Percentiles rank a stretch among this genome's conserved stretches.
Evolutionary conservation across 1,284 basidiomycete species (phyloP).

Genomic region (Irpex sp.): DNA sequence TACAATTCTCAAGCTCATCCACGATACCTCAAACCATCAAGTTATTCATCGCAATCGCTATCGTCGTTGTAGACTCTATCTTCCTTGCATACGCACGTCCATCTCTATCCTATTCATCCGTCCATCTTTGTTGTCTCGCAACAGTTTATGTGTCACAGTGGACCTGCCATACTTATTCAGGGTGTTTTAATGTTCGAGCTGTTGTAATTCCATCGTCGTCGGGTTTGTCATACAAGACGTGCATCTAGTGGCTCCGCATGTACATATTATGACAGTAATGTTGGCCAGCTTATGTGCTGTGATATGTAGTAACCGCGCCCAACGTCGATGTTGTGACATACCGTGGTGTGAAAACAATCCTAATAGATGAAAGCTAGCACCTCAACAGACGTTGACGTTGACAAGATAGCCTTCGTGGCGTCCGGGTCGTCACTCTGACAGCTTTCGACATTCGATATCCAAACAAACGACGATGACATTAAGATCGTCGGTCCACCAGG

Average conservation of each 20-base stretch:
- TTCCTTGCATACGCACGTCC: too few relatives aligned
- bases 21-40: neutral
- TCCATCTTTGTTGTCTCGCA: too few relatives aligned
- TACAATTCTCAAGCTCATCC: neutral
- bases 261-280: neutral
- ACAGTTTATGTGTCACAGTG: too few relatives aligned
- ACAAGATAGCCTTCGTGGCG: neutral
- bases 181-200: neutral
- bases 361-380: neutral
- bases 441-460: neutral
- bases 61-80: neutral
- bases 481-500: neutral
- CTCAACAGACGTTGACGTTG: neutral
- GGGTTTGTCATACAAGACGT: neutral
- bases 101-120: too few relatives aligned
- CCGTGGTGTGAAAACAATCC: neutral
- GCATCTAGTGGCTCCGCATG: too few relatives aligned
- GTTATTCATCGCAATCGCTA: neutral
- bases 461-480: neutral
- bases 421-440: neutral
- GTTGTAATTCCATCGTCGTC: neutral
- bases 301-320: neutral
- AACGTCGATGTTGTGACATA: neutral
- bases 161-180: too few relatives aligned
- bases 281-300: neutral